Evolutionary conservation across 2,329 filamentous ascomycete genomes (phyloP).

Genomic region (Teratosphaeria zuluensis): DNA sequence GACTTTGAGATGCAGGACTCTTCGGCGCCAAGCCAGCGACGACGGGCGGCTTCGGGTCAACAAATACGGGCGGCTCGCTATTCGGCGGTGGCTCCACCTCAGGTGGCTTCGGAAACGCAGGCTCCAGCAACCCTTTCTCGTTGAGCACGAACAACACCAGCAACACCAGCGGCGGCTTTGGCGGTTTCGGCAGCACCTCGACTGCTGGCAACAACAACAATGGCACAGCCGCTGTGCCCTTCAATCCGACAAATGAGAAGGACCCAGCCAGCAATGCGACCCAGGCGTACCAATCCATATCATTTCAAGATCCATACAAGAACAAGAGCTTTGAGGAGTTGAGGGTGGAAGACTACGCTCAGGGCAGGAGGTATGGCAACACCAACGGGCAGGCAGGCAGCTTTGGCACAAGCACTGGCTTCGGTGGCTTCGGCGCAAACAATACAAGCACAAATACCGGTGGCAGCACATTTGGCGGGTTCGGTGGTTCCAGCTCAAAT

Average conservation of each 20-base stretch:
- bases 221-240: conserved; percentile 58
- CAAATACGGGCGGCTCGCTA: conserved; percentile 20
- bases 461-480: conserved; percentile 18
- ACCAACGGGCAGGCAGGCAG: conserved; percentile 68
- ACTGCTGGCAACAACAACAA: conserved; percentile 42
- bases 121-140: conserved; percentile 29
- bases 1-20: conserved; percentile 4
- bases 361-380: conserved; percentile 77
- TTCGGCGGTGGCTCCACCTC: conserved; percentile 30
- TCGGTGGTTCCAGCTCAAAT: conserved; percentile 15
- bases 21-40: conserved; percentile 18
- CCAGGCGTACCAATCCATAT: conserved; percentile 66
- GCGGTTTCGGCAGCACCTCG: too few species aligned
- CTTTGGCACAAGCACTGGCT: conserved; percentile 59
- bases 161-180: not conserved
- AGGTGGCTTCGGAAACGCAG: conserved; percentile 38
- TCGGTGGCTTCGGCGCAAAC: conserved; percentile 32
- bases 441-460: conserved; percentile 22
- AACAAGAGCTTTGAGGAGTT: conserved; percentile 76
- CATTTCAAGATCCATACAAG: conserved; percentile 70
- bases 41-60: conserved; percentile 26
- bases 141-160: conserved; percentile 24
- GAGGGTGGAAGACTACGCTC: conserved; percentile 70
- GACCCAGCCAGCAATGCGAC: conserved; percentile 52
- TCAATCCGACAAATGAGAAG: conserved; percentile 63